Percentiles rank a stretch among this genome's conserved stretches.
Conservation (phyloP, 164 flowering plant genomes). For the Malania oleifera region DNA sequence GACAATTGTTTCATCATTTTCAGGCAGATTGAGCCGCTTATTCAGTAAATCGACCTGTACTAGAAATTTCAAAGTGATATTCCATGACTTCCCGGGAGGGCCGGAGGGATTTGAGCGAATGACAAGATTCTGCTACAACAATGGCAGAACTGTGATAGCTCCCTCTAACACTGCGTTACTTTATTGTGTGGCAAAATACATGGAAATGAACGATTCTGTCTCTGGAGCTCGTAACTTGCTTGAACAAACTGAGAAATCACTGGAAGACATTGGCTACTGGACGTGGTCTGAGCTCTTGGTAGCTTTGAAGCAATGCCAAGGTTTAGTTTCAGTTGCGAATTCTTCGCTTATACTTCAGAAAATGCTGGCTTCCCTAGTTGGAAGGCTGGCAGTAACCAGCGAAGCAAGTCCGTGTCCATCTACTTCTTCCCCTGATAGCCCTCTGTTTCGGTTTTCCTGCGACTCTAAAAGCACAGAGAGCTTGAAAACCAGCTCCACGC, state of each 20-base stretch:
- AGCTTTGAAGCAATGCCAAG: conserved; percentile 45
- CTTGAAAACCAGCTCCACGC: conserved; percentile 17
- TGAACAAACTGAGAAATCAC: conserved; percentile 41
- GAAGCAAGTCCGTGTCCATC: conserved; percentile 49
- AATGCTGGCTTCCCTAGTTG: conserved; percentile 41
- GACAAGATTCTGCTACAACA: conserved; percentile 52
- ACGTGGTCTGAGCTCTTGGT: conserved; percentile 50
- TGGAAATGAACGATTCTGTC: conserved; percentile 50
- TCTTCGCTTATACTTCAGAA: conserved; percentile 28
- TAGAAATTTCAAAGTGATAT: conserved; percentile 40
- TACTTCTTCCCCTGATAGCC: conserved; percentile 48
- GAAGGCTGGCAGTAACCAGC: conserved; percentile 24
- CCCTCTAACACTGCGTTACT: conserved; percentile 36
- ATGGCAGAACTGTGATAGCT: conserved; percentile 34
- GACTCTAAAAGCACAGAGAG: conserved; percentile 54
- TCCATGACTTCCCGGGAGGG: conserved; percentile 69
- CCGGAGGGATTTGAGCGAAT: conserved; percentile 54
- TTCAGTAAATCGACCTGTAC: conserved; percentile 30
- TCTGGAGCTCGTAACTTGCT: conserved; percentile 27
- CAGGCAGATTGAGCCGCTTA: conserved; percentile 38
- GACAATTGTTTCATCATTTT: conserved; percentile 37
- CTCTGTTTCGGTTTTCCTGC: conserved; percentile 37
- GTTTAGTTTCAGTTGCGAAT: conserved; percentile 9
- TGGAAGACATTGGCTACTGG: conserved; percentile 44
- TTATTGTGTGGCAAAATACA: conserved; percentile 40